Conservation (phyloP, 306 rosid species). For the Cicer pinnatifidum region DNA sequence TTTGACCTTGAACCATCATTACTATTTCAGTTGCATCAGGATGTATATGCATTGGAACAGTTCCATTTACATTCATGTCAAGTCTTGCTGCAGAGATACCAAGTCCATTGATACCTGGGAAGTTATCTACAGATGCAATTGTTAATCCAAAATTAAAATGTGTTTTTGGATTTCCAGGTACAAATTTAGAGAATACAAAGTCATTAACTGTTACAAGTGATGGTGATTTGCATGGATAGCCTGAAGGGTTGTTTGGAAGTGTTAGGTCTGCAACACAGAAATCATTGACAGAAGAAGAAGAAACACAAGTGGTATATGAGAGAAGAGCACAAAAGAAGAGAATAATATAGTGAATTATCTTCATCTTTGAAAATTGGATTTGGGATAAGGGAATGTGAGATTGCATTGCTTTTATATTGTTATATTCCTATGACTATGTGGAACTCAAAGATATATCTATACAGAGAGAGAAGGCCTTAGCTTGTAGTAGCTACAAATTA, state of each 20-base stretch:
- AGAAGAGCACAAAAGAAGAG: background rate
- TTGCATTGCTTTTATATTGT: background rate
- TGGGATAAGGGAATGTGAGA: background rate
- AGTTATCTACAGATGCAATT: conserved; percentile 58
- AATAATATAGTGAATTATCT: background rate
- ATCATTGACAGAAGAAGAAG: background rate
- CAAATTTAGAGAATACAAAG: background rate
- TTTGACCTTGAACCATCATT: conserved; percentile 47
- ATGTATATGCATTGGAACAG: conserved; percentile 69
- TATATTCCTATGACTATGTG: too few relatives aligned
- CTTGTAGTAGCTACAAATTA: too few relatives aligned
- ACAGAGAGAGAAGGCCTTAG: too few relatives aligned
- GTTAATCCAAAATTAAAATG: conserved; percentile 56
- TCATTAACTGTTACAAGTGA: background rate
- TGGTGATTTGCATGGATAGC: conserved; percentile 18
- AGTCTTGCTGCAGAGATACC: conserved; percentile 59
- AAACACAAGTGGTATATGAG: background rate
- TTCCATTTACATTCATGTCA: conserved; percentile 57
- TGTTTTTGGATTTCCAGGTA: conserved; percentile 1
- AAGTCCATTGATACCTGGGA: conserved; percentile 64
- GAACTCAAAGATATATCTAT: too few relatives aligned
- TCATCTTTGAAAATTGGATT: background rate
- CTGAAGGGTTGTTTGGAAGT: conserved; percentile 13
- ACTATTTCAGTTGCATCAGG: conserved; percentile 64
- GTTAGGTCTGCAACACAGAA: conserved; percentile 23